phyloP scores from a whole-genome alignment of 768 basidiomycete species.

The Tulasnella sp. region DNA sequence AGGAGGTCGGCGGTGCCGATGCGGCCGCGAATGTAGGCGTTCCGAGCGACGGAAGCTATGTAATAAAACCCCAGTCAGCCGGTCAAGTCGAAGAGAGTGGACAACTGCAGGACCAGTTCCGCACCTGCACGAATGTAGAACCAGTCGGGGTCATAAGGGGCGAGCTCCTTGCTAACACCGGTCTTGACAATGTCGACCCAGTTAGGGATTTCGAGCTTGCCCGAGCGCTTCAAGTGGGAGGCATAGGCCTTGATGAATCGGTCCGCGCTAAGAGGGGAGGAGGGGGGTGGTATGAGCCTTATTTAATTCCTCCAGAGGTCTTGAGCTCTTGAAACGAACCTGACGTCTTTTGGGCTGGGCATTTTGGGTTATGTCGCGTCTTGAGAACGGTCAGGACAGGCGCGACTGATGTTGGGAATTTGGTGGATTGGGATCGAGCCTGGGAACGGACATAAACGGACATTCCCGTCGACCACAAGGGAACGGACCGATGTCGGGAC shows the following conservation, averaged over 20 bases:
- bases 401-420: not conserved
- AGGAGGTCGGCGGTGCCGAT: constrained; percentile 89
- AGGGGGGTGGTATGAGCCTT: not conserved
- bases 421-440: constrained; percentile 13
- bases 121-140: constrained; percentile 97
- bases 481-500: no score
- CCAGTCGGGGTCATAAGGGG: constrained; percentile 99
- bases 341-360: constrained; percentile 26
- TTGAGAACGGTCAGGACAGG: constrained; percentile 12
- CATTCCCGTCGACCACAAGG: not conserved
- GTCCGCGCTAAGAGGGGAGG: constrained; percentile 86
- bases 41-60: constrained; percentile 89
- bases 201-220: constrained; percentile 97
- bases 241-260: constrained; percentile 92
- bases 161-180: constrained; percentile 94
- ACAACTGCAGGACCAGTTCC: constrained; percentile 34
- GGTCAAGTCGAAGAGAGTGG: not conserved
- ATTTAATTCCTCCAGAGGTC: not conserved
- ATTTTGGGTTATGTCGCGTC: constrained; percentile 12
- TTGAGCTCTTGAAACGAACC: not conserved
- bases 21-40: constrained; percentile 99
- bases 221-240: constrained; percentile 94
- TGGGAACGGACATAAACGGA: constrained; percentile 11
- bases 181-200: constrained; percentile 99
- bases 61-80: not conserved